Base-by-base conservation (phyloP, 192 early-diverging fungal genomes). In the Podila clonocystis region DNA sequence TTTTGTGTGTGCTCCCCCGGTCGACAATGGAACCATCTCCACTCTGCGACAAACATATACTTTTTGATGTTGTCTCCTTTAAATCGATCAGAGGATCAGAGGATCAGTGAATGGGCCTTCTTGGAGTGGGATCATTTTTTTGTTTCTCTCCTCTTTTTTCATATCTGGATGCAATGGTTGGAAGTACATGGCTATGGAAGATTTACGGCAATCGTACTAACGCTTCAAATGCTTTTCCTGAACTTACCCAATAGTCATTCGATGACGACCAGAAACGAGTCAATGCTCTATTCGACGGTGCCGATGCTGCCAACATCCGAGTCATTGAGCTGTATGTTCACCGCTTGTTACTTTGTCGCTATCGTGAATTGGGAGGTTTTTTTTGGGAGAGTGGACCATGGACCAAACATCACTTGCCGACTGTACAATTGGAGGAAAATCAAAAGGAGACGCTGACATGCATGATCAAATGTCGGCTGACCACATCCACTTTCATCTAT, bases 251-350 rank as follows among this genome's bases (percentile, higher is more conserved):
- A 62, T 87, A 87, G 24, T 86, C 86, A 15, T 80, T 93, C 65
- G 87, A 89, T 49, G 89, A 87, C 34, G 96, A 97, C 78, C 87
- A 90, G 49, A 87, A 76, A 20, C 85, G 95, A 30, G 88, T 97
- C 24, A 89, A 93, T 71, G 83, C 87, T 22, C 85, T 96, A 55
- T 97, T 97, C 85, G 87, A 91, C 20, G 84, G 84, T 24, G 95
- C 95, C 17, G 89, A 89, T 22, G 88, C 90, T 20, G 76, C 85
- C 66, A 85, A 89, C 45, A 83, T 96, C 50, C 90, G 92, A 50
- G 89, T 97, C 7, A 90, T 96, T 17, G 87, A 92, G 68, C 82
- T 95, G 70, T 89, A 87, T 66, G 85, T 38, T 12, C 29, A 2
- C 15, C 8, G 29, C 19, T 15, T 41, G 49, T 4, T 38, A 55